A percentile compares a stretch with the other conserved stretches of the same genome.
Conservation (phyloP, 1,284 basidiomycete genomes). For the Ustilago shanxiensis region DNA sequence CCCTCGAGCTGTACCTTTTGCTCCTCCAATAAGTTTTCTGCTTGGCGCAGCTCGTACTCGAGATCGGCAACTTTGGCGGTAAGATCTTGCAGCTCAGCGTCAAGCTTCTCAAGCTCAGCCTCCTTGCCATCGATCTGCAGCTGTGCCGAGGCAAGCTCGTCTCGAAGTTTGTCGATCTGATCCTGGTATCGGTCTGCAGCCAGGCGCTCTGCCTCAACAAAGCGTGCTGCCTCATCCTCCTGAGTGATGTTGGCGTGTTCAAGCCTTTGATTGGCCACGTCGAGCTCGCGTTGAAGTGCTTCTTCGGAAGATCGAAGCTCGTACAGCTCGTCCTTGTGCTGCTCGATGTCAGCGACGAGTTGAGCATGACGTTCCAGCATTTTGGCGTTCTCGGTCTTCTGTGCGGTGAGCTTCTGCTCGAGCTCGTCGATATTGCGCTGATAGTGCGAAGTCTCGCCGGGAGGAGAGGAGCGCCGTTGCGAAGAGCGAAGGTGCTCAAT, state of each 20-base stretch:
- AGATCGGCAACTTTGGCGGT: conserved; percentile 53
- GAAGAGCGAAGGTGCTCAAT: conserved; percentile 34
- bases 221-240: conserved; percentile 49
- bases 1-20: conserved; percentile 73
- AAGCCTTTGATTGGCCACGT: conserved; percentile 52
- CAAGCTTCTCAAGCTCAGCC: conserved; percentile 61
- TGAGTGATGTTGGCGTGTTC: conserved; percentile 57
- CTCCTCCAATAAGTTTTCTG: conserved; percentile 48
- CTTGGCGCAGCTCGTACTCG: conserved; percentile 59
- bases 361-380: conserved; percentile 54
- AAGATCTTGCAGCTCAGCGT: conserved; percentile 51
- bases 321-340: conserved; percentile 55
- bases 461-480: conserved; percentile 29
- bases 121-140: conserved; percentile 62
- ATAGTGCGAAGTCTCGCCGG: conserved; percentile 28
- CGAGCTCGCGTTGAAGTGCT: conserved; percentile 50
- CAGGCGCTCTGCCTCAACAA: conserved; percentile 41
- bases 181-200: conserved; percentile 52
- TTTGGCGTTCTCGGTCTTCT: conserved; percentile 54
- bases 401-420: conserved; percentile 53
- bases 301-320: conserved; percentile 51
- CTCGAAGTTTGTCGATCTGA: conserved; percentile 56
- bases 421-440: conserved; percentile 49
- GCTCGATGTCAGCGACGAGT: conserved; percentile 52
- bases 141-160: conserved; percentile 63